phyloP scores from a whole-genome alignment of 306 rosid species.

The Pyrus betulifolia region DNA sequence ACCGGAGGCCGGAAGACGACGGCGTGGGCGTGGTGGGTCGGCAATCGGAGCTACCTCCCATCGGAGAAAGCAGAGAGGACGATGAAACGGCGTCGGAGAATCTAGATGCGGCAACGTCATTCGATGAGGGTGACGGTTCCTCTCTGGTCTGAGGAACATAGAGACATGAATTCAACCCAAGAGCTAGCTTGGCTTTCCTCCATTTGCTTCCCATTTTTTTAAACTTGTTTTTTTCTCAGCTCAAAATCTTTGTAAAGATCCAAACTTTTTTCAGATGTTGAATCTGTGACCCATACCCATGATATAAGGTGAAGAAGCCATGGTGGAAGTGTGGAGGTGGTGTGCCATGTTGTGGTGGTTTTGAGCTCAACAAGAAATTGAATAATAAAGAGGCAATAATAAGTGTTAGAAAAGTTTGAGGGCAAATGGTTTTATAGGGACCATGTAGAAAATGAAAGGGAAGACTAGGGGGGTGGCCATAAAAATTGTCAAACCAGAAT shows the following conservation, averaged over 20 bases:
- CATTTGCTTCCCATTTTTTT: conserved; percentile 63
- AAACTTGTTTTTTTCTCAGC: background rate
- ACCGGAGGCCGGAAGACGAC: conserved; percentile 48
- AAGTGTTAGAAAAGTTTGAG: background rate
- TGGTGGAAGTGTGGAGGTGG: background rate
- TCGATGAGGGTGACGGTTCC: conserved; percentile 27
- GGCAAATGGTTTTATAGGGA: background rate
- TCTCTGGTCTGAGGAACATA: conserved; percentile 43
- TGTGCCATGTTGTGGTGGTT: background rate
- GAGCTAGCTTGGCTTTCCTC: conserved; percentile 73
- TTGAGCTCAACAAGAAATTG: background rate
- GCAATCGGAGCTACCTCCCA: conserved; percentile 24
- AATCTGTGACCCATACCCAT: background rate
- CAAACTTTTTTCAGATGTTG: background rate
- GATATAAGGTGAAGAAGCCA: background rate
- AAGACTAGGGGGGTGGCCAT: too few species aligned
- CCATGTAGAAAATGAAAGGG: background rate
- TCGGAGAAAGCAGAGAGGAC: conserved; percentile 18
- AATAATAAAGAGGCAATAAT: background rate
- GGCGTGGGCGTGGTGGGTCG: conserved; percentile 46
- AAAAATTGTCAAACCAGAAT: too few species aligned
- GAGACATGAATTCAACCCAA: conserved; percentile 51
- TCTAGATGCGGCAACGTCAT: conserved; percentile 8
- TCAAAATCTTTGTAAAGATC: background rate
- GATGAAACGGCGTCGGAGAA: conserved; percentile 32